These are phyloP conservation scores for Warburgia ugandensis DNA, from an alignment of 164 flowering plant species.

Conservation along the genomic window DNA sequence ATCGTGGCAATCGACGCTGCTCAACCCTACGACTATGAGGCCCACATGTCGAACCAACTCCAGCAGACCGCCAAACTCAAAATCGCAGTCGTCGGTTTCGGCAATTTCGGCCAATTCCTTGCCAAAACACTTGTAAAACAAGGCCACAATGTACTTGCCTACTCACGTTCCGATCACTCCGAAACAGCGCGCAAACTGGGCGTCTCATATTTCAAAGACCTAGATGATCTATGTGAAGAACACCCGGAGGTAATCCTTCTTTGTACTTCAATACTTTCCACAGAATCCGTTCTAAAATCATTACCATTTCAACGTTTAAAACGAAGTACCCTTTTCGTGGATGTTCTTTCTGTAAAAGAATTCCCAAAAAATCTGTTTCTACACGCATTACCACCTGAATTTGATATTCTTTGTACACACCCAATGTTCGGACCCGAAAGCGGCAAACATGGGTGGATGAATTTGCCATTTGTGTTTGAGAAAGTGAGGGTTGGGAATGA, in stretches of 20 bases:
- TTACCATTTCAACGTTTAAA: conserved; percentile 54
- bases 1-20: conserved; percentile 27
- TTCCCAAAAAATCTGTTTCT: conserved; percentile 48
- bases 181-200: conserved; percentile 35
- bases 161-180: conserved; percentile 59
- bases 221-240: conserved; percentile 63
- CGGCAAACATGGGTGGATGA: conserved; percentile 51
- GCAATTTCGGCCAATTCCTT: conserved; percentile 78
- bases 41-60: conserved; percentile 11
- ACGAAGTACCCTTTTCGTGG: conserved; percentile 64
- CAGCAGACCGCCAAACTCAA: conserved; percentile 37
- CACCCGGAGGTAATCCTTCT: conserved; percentile 73
- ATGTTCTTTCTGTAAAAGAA: conserved; percentile 76
- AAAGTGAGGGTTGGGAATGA: conserved; percentile 64
- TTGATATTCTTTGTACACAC: conserved; percentile 72
- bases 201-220: conserved; percentile 42
- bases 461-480: conserved; percentile 54
- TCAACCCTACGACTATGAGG: conserved; percentile 27
- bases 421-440: conserved; percentile 94
- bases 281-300: conserved; percentile 36
- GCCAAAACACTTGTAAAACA: conserved; percentile 56
- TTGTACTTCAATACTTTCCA: conserved; percentile 38
- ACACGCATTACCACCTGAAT: conserved; percentile 40
- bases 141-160: conserved; percentile 65
- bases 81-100: conserved; percentile 73